These are phyloP conservation scores for Salicornia ramosissima DNA, from an alignment of 148 eudicot species.

Conservation along the genomic window DNA sequence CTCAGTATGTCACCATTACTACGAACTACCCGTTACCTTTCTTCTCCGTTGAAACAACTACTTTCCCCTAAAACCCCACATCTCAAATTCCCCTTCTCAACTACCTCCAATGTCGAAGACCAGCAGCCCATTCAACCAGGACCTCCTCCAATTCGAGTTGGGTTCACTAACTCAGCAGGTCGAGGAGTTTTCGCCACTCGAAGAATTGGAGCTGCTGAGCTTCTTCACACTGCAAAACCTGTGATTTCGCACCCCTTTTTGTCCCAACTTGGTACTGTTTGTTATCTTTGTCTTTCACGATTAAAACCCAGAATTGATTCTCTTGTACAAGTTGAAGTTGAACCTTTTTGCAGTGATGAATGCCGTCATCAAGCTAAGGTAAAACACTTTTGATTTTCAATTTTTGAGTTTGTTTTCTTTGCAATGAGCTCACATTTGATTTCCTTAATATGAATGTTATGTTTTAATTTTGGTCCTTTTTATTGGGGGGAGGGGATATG, in stretches of 20 bases:
- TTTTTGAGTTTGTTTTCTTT: too few relatives aligned
- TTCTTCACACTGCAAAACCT: slow-evolving; percentile 83
- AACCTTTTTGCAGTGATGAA: slow-evolving; percentile 51
- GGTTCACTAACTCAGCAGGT: slow-evolving; percentile 61
- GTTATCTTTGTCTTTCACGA: slow-evolving; percentile 63
- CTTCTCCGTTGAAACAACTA: slow-evolving; percentile 24
- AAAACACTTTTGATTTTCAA: background rate
- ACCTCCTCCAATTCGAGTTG: slow-evolving; percentile 75
- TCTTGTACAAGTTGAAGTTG: slow-evolving; percentile 14
- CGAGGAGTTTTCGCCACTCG: slow-evolving; percentile 81
- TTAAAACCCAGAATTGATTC: slow-evolving; percentile 14
- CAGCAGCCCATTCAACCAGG: slow-evolving; percentile 28
- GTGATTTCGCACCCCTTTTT: slow-evolving; percentile 66
- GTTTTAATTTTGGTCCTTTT: too few relatives aligned
- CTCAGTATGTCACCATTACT: slow-evolving; percentile 38
- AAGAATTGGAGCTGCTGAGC: slow-evolving; percentile 54
- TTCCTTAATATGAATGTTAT: too few relatives aligned
- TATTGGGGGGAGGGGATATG: too few relatives aligned
- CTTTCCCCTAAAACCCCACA: slow-evolving; percentile 9
- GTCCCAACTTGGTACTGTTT: slow-evolving; percentile 34
- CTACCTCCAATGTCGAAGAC: slow-evolving; percentile 13
- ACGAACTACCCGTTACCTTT: slow-evolving; percentile 35
- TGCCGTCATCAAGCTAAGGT: slow-evolving; percentile 64
- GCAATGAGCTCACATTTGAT: too few relatives aligned
- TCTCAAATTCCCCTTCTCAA: slow-evolving; percentile 17